These are phyloP conservation scores for Peronospora farinosa DNA, from an alignment of 352 stramenopile species.

Conservation along the genomic window DNA sequence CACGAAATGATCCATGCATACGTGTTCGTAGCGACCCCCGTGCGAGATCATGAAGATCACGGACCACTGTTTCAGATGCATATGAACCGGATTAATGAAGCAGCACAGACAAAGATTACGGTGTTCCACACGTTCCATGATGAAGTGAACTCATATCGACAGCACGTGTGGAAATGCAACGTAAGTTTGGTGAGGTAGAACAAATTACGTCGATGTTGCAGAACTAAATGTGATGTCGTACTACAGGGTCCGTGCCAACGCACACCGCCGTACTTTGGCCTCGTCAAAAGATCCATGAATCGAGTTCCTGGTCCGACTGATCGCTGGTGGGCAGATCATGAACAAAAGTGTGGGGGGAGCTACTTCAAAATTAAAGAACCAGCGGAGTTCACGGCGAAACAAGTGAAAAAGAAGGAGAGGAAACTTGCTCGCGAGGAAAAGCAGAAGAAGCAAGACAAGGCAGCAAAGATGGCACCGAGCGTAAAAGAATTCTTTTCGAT, in stretches of 20 bases:
- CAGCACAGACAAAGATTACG: conserved; percentile 67
- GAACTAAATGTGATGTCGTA: background rate
- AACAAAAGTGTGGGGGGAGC: conserved; percentile 55
- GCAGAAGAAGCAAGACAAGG: conserved; percentile 24
- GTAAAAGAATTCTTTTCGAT: conserved; percentile 30
- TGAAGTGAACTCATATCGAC: conserved; percentile 80
- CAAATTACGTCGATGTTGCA: background rate
- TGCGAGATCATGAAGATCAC: conserved; percentile 83
- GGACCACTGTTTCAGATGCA: conserved; percentile 75
- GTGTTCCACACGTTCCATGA: conserved; percentile 88
- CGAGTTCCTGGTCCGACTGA: conserved; percentile 64
- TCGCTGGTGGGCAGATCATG: conserved; percentile 65
- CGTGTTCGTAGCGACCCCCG: conserved; percentile 72
- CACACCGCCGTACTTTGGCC: conserved; percentile 64
- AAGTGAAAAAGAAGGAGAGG: conserved; percentile 51
- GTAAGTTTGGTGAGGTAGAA: conserved; percentile 26
- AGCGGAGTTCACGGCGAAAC: conserved; percentile 42
- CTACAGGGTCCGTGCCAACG: conserved; percentile 55
- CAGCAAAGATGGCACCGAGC: conserved; percentile 17
- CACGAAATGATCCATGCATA: conserved; percentile 90
- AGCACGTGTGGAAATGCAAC: conserved; percentile 83
- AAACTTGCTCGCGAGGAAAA: conserved; percentile 21
- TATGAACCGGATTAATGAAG: conserved; percentile 73
- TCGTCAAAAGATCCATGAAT: conserved; percentile 87
- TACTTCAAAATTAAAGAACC: conserved; percentile 76